These are phyloP conservation scores for Phaeosphaeriaceae sp. DNA, from an alignment of 2,329 filamentous ascomycete genomes.

Conservation along the genomic window DNA sequence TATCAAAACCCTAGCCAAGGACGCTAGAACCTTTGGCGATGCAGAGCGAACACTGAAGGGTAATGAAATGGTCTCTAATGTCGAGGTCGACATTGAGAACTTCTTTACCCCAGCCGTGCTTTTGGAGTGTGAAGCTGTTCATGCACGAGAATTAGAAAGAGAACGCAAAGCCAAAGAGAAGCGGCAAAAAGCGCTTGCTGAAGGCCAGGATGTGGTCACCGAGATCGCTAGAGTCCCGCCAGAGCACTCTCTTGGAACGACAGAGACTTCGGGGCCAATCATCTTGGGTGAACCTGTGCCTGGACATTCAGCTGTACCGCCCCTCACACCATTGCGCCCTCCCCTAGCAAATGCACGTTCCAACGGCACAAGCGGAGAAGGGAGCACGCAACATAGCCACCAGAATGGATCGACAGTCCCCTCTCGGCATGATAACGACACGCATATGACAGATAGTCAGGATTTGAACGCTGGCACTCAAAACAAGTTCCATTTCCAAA, in stretches of 20 bases:
- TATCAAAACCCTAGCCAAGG: conserved; percentile 82
- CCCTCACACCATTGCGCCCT: conserved; percentile 49
- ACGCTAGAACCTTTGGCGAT: conserved; percentile 83
- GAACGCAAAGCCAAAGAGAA: conserved; percentile 69
- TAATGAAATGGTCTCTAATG: conserved; percentile 89
- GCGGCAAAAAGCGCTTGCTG: conserved; percentile 45
- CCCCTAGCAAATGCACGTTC: conserved; percentile 61
- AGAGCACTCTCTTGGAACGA: conserved; percentile 52
- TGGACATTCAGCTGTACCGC: conserved; percentile 52
- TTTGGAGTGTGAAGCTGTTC: conserved; percentile 80
- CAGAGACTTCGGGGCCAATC: conserved; percentile 54
- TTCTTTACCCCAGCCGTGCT: conserved; percentile 68
- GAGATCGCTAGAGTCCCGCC: conserved; percentile 50
- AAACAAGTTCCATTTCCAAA: conserved; percentile 41
- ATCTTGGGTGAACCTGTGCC: conserved; percentile 69
- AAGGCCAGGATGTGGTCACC: conserved; percentile 50
- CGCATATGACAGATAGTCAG: conserved; percentile 54
- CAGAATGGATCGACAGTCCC: conserved; percentile 53
- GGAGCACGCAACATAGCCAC: conserved; percentile 36
- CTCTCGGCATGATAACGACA: conserved; percentile 50
- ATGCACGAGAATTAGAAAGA: conserved; percentile 67
- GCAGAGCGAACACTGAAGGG: conserved; percentile 82
- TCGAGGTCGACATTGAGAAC: conserved; percentile 87
- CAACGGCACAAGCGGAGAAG: conserved; percentile 59
- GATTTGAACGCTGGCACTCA: conserved; percentile 41